A percentile compares a stretch with the other conserved stretches of the same genome.
Evolutionary conservation across 2,329 filamentous ascomycete species (phyloP).

Genomic region (Cryphonectria japonica): DNA sequence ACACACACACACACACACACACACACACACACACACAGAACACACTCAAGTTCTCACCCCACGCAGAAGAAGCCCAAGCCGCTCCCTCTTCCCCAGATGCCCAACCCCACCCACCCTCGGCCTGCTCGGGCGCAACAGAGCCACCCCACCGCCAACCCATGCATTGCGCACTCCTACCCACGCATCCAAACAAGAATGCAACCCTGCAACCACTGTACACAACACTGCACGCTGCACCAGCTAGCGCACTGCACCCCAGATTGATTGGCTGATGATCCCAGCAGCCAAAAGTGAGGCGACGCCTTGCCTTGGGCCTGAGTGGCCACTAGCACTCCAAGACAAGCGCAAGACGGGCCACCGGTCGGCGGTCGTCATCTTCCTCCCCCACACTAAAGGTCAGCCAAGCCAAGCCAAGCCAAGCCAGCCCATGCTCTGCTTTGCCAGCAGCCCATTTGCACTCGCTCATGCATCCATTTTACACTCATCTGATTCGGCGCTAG

Average conservation of each 20-base stretch:
- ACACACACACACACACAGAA: too few species aligned
- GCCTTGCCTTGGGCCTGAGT: conserved; percentile 10
- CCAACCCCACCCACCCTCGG: background rate
- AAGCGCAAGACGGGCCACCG: background rate
- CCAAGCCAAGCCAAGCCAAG: background rate
- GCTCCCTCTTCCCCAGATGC: background rate
- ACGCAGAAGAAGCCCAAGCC: background rate
- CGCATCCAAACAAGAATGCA: background rate
- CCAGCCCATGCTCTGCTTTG: background rate
- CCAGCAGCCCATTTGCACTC: background rate
- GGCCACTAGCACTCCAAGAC: background rate
- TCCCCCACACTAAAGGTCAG: background rate
- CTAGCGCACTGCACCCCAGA: background rate
- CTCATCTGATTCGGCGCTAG: too few species aligned
- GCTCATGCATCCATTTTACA: too few species aligned
- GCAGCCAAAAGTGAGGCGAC: conserved; percentile 11
- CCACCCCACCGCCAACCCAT: background rate
- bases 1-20: background rate
- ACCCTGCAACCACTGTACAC: background rate
- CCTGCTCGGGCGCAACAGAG: background rate
- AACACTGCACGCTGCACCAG: background rate
- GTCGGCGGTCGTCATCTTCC: background rate
- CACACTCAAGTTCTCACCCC: too few species aligned
- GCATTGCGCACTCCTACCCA: background rate
- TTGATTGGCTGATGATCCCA: background rate